Evolutionary conservation across 2,329 filamentous ascomycete genomes (phyloP).

Genomic region (Alternaria arborescens): DNA sequence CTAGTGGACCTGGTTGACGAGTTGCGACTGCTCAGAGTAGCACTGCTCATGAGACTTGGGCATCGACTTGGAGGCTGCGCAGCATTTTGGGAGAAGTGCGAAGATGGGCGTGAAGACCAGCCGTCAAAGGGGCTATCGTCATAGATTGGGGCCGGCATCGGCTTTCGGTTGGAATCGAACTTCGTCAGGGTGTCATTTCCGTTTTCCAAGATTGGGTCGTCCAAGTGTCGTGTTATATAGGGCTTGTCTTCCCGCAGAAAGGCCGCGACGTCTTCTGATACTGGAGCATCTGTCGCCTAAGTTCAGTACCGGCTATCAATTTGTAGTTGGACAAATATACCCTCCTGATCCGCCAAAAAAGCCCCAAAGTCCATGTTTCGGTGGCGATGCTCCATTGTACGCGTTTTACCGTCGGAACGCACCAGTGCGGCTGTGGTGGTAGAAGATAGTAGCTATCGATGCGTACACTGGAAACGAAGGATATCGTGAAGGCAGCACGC

Average conservation of each 20-base stretch:
- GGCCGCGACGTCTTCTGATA: not conserved
- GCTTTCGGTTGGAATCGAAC: fast-evolving
- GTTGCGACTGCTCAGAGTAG: not conserved
- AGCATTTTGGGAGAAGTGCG: not conserved
- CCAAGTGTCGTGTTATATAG: not conserved
- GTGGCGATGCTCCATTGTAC: not conserved
- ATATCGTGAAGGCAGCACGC: not conserved
- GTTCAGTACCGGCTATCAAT: not conserved
- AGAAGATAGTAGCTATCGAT: not conserved
- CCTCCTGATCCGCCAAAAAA: fast-evolving
- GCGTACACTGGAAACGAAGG: not conserved
- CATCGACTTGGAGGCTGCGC: not conserved
- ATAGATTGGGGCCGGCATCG: not conserved
- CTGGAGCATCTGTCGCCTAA: not conserved
- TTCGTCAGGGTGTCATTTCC: not conserved
- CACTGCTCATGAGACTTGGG: not conserved
- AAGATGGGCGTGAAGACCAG: not conserved
- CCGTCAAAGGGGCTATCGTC: fast-evolving
- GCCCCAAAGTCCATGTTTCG: fast-evolving
- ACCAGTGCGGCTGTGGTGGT: not conserved
- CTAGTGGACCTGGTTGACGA: not conserved
- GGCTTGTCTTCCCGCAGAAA: not conserved
- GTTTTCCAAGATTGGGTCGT: not conserved
- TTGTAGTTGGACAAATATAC: not conserved
- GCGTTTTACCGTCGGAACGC: not conserved